Conservation (phyloP, 129 eudicot species). For the sunflower (Helianthus annuus) region DNA sequence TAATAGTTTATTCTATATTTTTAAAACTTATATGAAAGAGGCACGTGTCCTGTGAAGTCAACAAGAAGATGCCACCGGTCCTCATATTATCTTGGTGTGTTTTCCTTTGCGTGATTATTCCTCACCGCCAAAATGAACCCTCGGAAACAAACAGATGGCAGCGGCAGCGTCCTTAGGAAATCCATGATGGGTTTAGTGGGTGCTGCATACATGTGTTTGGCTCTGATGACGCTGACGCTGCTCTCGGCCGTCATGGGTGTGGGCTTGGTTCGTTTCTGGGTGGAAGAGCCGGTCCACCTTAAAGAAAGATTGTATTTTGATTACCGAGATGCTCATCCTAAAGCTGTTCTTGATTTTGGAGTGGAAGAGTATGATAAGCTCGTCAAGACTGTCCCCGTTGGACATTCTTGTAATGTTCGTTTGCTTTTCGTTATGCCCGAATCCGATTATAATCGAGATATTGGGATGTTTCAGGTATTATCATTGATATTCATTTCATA, state of each 20-base stretch:
- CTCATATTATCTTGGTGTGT: not conserved
- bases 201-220: constrained; percentile 52
- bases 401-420: constrained; percentile 54
- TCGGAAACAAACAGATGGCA: constrained; percentile 20
- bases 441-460: constrained; percentile 73
- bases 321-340: constrained; percentile 55
- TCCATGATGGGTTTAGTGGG: constrained; percentile 52
- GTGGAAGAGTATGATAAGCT: not conserved
- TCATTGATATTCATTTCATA: not conserved
- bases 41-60: constrained; percentile 25
- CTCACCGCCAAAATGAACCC: not conserved
- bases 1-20: too few species aligned
- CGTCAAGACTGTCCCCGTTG: constrained; percentile 52
- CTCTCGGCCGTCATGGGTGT: constrained; percentile 59
- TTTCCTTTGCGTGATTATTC: not conserved
- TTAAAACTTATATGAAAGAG: too few species aligned
- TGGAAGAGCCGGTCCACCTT: constrained; percentile 61
- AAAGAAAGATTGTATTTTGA: constrained; percentile 58
- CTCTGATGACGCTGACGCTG: constrained; percentile 42
- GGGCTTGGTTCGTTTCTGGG: constrained; percentile 54
- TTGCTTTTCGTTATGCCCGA: constrained; percentile 70
- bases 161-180: constrained; percentile 35
- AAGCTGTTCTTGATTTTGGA: constrained; percentile 46
- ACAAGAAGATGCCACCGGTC: constrained; percentile 29
- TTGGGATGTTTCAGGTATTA: constrained; percentile 87